Evolutionary conservation across 1,284 basidiomycete genomes (phyloP), one percentile per base, ranked within the genome.

Genomic region (Melampsora occidentalis): DNA sequence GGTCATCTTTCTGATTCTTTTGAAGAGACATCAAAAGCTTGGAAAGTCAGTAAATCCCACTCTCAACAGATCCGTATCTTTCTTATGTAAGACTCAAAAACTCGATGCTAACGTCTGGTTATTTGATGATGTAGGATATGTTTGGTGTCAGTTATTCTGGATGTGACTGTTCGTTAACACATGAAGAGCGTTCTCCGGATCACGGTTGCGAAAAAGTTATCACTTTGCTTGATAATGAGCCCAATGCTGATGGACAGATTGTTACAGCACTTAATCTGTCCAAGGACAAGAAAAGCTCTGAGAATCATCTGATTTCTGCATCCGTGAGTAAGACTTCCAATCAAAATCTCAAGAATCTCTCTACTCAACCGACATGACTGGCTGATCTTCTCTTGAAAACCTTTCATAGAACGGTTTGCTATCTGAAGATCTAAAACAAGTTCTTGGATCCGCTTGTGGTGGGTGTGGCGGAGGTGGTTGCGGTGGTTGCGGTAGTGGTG

Each of bases 391-490:
- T 57, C 39, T 59, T n/a, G 12, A 3, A 28, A 28, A 22, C 28
- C 16, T 33, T 22, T 7, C 6, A 35, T 20, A 35, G 62, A 20
- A 22, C 5, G 62, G 22, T 63, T 20, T 35, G 1, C 1, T 63
- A 35, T 20, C 12, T 28, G 62, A 22, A 5, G 12, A n/a, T 66
- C 25, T 42, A 22, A 66, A 33, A 12, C 20, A 66, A 20, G 64
- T 39, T 4, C 4, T 63, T 20, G 35, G 16, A n/a, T 66, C 64
- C 6, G 31, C 22, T 66, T 39, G 33, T 48, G 33, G 35, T 22
- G 64, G 64, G 4, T 66, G 64, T 48, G 64, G 64, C 5, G n/a
- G 64, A 20, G 12, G 64, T 66, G 25, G 64, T 66, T 22, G 64
- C 25, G 64, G 64, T 33, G 64, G 64, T 14, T 39, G 64, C 10